Evolutionary conservation across 2,329 filamentous ascomycete species (phyloP), one percentile per base, ranked within the genome.

Genomic region (Epichloe festucae): DNA sequence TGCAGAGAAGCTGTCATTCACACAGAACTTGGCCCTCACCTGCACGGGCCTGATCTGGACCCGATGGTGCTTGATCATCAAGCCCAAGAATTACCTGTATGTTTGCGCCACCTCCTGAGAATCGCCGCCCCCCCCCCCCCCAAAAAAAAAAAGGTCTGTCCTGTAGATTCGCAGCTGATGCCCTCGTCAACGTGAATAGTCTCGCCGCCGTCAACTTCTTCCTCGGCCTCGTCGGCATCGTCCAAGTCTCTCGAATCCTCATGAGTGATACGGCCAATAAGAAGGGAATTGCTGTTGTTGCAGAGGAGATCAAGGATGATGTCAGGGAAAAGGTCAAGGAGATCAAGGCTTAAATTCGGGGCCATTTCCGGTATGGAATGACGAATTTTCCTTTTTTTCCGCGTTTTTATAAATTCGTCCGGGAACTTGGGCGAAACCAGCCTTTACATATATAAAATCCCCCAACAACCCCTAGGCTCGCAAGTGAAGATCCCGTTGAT

Each of bases 121-220:
- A n/a, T 5, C 15, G 21, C 36, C n/a, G n/a, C n/a, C n/a, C n/a
- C 23, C 6, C 23, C 23, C 1, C 4, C 23, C 4, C 23, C 21
- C 21, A 1, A 6, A 5, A 17, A 17, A 17, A 17, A 17, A 4
- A 15, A 49, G 7, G 21, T 14, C 34, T 7, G 6, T 14, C 8
- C 27, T 31, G 31, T 15, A 8, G n/a, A 27, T 7, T 4, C 4
- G 27, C 15, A 27, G 42, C 21, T 8, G 21, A n/a, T 4, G 15
- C 3, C 5, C 5, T n/a, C n/a, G 14, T 38, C 3, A 14, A 31
- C 3, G 27, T 31, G 4, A n/a, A 11, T 55, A 89, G 85, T 55
- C 83, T 98, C 54, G 93, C 93, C 55, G 83, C 89, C 51, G 93
- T 97, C 67, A 98, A 98, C 81, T 96, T 96, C 80, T 94, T 96